Base-by-base conservation (phyloP, 192 early-diverging fungal genomes). In the Dissophora globulifera region DNA sequence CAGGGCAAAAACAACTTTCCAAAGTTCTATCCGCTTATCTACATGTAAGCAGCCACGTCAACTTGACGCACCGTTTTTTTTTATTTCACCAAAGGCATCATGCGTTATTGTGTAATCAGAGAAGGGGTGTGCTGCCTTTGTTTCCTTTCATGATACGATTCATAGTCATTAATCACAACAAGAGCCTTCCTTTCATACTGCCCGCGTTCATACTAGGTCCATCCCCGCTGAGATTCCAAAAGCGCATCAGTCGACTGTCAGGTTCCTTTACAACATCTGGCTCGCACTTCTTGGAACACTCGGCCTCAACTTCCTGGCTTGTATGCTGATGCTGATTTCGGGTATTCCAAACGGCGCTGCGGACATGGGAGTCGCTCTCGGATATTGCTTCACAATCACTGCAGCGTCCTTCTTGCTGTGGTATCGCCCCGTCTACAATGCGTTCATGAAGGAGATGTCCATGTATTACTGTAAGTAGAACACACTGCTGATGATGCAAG, bases 371-470 rank as follows among this genome's bases (percentile, higher is more conserved):
- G 91, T 91, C 2, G 86, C 90, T 62, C 81, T 92, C 26, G 85
- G 87, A 15, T 87, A 90, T 56, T 84, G 89, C 75, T 91, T 93
- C 67, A 94, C 93, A 2, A 90, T 93, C 57, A 88, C 85, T 11
- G 78, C 82, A 4, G 84, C 85, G 2, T 93, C 91, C 54, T 93
- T 96, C 79, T 92, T 93, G 78, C 31, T 91, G 49, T 94, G 94
- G 94, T 96, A 96, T 78, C 88, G 93, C 12, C 94, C 94, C 22
- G 82, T 93, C 33, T 96, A 96, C 81, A 91, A 91, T 43, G 93
- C 93, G 33, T 96, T 91, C 69, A 88, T 90, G 87, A 93, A 92
- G 81, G 92, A 94, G 68, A 87, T 87, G 61, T 93, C 91, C 22
- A 84, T 96, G 55, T 96, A 93, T 80, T 94, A 91, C 69, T 93